Conservation (phyloP, 73 alveolate genomes). For the Tetrahymena thermophila region DNA sequence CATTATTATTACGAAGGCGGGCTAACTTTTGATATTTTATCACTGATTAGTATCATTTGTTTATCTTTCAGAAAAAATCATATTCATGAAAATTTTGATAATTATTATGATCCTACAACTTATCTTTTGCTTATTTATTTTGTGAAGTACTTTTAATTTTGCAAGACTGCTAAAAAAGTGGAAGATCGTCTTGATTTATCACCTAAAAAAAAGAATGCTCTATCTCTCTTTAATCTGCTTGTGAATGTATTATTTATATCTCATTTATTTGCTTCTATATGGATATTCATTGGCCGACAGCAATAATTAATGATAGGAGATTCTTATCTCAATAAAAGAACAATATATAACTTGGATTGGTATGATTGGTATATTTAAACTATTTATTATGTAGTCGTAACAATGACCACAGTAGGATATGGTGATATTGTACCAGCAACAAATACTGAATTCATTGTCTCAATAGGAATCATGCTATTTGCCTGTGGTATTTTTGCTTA, state of each 20-base stretch:
- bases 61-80: background rate
- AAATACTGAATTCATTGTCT: conserved; percentile 38
- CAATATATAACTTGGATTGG: background rate
- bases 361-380: conserved; percentile 40
- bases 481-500: conserved; percentile 59
- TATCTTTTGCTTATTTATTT: background rate
- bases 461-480: conserved; percentile 35
- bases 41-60: background rate
- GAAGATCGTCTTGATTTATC: background rate
- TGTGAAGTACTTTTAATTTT: background rate
- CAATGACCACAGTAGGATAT: conserved; percentile 70
- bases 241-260: background rate
- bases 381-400: conserved; percentile 49
- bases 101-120: background rate
- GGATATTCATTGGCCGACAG: background rate
- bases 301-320: background rate
- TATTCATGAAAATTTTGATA: background rate
- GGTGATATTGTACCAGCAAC: conserved; percentile 62
- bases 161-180: background rate
- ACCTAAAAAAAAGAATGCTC: background rate
- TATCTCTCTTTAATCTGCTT: background rate
- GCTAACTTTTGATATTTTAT: background rate
- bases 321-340: background rate
- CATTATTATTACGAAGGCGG: background rate
- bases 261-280: background rate